These are phyloP conservation scores for Hemisphaericaspora xylanilytica DNA, from an alignment of 1,139 yeast species.

Conservation along the genomic window DNA sequence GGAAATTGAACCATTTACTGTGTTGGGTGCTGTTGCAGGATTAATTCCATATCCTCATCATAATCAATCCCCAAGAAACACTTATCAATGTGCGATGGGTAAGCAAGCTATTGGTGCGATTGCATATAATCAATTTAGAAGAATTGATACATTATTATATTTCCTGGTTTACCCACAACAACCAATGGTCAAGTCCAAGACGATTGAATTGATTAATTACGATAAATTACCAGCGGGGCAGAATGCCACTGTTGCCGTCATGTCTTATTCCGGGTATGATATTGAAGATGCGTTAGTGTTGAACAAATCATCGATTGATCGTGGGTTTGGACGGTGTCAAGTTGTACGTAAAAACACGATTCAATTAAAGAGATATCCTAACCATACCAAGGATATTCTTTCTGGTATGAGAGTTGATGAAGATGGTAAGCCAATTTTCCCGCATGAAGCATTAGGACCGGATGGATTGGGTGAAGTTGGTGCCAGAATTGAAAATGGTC, in stretches of 20 bases:
- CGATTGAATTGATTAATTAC: slow-evolving; percentile 91
- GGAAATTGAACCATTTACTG: slow-evolving; percentile 95
- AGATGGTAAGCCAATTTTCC: slow-evolving; percentile 75
- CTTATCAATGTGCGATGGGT: slow-evolving; percentile 99
- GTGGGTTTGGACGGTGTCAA: slow-evolving; percentile 98
- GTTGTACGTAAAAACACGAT: slow-evolving; percentile 93
- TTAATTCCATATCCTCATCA: slow-evolving; percentile 99
- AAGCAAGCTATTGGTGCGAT: slow-evolving; percentile 99
- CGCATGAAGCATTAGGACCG: slow-evolving; percentile 82
- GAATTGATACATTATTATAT: slow-evolving; percentile 91
- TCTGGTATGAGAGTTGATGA: slow-evolving; percentile 90
- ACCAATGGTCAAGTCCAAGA: slow-evolving; percentile 97
- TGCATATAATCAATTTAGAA: slow-evolving; percentile 91
- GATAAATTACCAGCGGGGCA: slow-evolving; percentile 99
- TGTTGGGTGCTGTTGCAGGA: slow-evolving; percentile 97
- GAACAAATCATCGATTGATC: slow-evolving; percentile 87
- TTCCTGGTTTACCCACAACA: slow-evolving; percentile 98
- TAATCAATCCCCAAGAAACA: slow-evolving; percentile 97
- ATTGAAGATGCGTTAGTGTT: slow-evolving; percentile 97
- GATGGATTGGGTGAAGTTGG: slow-evolving; percentile 99
- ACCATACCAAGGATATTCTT: slow-evolving; percentile 87
- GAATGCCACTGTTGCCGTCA: slow-evolving; percentile 97
- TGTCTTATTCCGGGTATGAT: slow-evolving; percentile 99
- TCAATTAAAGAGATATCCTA: slow-evolving; percentile 84
- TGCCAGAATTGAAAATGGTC: slow-evolving; percentile 84